Evolutionary conservation across 2,329 filamentous ascomycete species (phyloP).

Genomic region (Fusarium clavum): DNA sequence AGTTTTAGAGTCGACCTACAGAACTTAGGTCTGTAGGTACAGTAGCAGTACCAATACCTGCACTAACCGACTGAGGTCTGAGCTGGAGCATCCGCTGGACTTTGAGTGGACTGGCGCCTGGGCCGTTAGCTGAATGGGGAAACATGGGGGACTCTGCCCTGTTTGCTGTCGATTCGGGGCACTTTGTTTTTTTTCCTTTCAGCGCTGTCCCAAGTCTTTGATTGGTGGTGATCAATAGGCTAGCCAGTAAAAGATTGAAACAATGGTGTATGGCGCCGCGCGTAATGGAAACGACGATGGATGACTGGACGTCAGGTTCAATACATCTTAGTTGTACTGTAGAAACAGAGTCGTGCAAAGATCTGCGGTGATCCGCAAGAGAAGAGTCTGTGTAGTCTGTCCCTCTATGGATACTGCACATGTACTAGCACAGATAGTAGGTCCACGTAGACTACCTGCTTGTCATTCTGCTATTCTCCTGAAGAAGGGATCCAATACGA

Average conservation of each 20-base stretch:
- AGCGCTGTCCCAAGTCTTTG: background rate
- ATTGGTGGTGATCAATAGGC: constrained; percentile 17
- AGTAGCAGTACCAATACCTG: background rate
- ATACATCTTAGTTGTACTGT: background rate
- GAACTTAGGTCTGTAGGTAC: background rate
- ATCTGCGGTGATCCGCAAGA: constrained; percentile 10
- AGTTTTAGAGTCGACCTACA: constrained; percentile 1
- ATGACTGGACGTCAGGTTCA: background rate
- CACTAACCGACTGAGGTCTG: background rate
- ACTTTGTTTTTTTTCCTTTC: constrained; percentile 17
- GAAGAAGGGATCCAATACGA: constrained; percentile 25
- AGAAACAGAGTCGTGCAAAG: background rate
- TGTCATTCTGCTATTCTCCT: constrained; percentile 5
- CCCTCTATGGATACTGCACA: background rate
- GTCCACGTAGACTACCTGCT: background rate
- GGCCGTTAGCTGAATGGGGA: constrained; percentile 30
- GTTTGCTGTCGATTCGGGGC: constrained; percentile 27
- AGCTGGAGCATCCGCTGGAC: constrained; percentile 10
- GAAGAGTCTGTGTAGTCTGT: background rate
- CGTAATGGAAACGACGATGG: background rate
- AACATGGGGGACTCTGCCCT: constrained; percentile 32
- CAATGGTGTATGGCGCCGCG: constrained; percentile 26
- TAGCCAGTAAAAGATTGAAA: constrained; percentile 22
- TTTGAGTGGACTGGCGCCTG: constrained; percentile 11
- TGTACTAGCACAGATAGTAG: background rate